Conservation (phyloP, 2,329 filamentous ascomycete species). For the Fusarium phyllophilum region DNA sequence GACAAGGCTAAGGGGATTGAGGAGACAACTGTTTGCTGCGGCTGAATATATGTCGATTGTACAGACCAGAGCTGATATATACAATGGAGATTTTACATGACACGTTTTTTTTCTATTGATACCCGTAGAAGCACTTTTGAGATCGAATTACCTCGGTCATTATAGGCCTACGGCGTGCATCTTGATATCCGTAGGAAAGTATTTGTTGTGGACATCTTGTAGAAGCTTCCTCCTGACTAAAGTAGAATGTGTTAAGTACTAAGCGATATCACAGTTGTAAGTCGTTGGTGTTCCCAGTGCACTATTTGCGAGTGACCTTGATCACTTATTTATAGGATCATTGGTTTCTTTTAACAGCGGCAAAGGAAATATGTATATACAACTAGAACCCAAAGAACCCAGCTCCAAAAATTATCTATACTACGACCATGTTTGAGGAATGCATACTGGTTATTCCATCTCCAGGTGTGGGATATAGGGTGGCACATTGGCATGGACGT, state of each 20-base stretch:
- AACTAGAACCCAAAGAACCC: background rate
- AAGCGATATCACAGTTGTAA: background rate
- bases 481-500: background rate
- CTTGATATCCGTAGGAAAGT: background rate
- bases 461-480: background rate
- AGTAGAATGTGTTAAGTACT: background rate
- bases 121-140: slow-evolving; percentile 8
- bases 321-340: background rate
- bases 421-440: background rate
- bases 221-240: background rate
- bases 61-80: background rate
- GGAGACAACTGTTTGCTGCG: slow-evolving; percentile 60
- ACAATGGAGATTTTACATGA: background rate
- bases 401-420: background rate
- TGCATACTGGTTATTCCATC: background rate
- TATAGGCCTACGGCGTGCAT: background rate
- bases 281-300: background rate
- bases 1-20: slow-evolving; percentile 50
- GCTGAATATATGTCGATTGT: slow-evolving; percentile 32
- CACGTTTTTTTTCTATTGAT: slow-evolving; percentile 27
- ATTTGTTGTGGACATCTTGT: background rate
- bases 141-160: background rate
- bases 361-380: background rate
- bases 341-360: background rate
- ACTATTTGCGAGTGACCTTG: background rate